These are phyloP conservation scores for Atalantia buxifolia DNA, from an alignment of 345 rosid species.

Conservation along the genomic window DNA sequence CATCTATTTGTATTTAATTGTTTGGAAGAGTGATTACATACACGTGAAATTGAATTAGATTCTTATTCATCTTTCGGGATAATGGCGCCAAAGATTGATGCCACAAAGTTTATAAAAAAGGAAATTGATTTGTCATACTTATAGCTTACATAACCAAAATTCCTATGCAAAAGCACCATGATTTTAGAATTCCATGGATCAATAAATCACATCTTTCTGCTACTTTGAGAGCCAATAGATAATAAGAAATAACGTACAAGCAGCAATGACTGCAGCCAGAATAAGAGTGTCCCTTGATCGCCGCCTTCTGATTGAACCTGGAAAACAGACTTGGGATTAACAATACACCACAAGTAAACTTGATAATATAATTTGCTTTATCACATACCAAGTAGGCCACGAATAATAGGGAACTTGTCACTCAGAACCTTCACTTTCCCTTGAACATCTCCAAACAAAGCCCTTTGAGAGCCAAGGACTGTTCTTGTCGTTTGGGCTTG, in stretches of 20 bases:
- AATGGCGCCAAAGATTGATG: slow-evolving; percentile 13
- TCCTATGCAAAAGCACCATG: slow-evolving; percentile 20
- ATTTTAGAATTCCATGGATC: slow-evolving; percentile 10
- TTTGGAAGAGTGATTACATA: neutral
- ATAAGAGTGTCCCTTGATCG: slow-evolving; percentile 87
- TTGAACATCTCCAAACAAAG: slow-evolving; percentile 86
- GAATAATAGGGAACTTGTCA: slow-evolving; percentile 84
- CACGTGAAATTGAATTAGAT: neutral
- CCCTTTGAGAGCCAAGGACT: slow-evolving; percentile 82
- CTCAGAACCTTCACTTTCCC: slow-evolving; percentile 87
- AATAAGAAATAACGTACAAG: slow-evolving; percentile 85
- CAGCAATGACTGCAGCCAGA: slow-evolving; percentile 89
- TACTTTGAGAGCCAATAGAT: slow-evolving; percentile 94
- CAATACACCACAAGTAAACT: slow-evolving; percentile 45
- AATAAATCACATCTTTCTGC: slow-evolving; percentile 10
- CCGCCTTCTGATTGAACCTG: slow-evolving; percentile 84
- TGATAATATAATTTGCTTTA: slow-evolving; percentile 21
- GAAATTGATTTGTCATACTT: slow-evolving; percentile 17
- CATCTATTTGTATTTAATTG: neutral
- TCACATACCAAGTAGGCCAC: slow-evolving; percentile 77
- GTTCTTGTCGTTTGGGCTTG: slow-evolving; percentile 95
- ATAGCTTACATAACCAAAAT: slow-evolving; percentile 37
- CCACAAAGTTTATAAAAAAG: slow-evolving; percentile 11
- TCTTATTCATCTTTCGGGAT: neutral
- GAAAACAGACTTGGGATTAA: slow-evolving; percentile 12